Base-by-base conservation (phyloP, 345 rosid genomes). In the Litchi chinensis region DNA sequence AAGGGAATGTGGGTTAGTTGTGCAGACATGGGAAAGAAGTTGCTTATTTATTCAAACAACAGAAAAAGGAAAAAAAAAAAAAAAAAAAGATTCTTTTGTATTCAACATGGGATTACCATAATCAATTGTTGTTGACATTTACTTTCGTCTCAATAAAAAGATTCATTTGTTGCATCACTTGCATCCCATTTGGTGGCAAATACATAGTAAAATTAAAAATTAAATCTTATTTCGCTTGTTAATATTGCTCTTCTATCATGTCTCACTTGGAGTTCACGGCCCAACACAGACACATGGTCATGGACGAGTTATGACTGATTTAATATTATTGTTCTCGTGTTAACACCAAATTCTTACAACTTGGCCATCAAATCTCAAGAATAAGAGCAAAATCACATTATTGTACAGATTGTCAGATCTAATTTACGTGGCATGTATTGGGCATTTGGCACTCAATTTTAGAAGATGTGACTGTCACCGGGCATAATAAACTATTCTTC, bases 71-170 rank as follows among this genome's bases (percentile, higher is more conserved):
- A 32, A 32, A 7, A 65, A 65, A 46, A 28, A 59, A 43, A 77
- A 62, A 66, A 70, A 71, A 44, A 16, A 79, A 75, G 79, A 83
- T 91, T 91, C 92, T 91, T 91, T 88, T 82, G 78, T 80, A 84
- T 87, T 86, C 82, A 75, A 85, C 85, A 71, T 62, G 77, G 32
- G 40, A 48, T 80, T 74, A 62, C 73, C 48, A 70, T 52, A 24
- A 76, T 81, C 63, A 68, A 77, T 59, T 81, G 83, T 80, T 85
- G 64, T 59, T 39, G 76, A 59, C 50, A 74, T 72, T 77, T 80
- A 80, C 80, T 76, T 78, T 59, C 78, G 71, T 44, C 59, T 54
- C 70, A 89, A 88, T 88, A 91, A 88, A 79, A 88, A 68, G 71
- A 83, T 83, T 82, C 84, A 74, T 80, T 83, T 68, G 62, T 78